Evolutionary conservation across 2,329 filamentous ascomycete genomes (phyloP).

Genomic region (Elsinoe australis): DNA sequence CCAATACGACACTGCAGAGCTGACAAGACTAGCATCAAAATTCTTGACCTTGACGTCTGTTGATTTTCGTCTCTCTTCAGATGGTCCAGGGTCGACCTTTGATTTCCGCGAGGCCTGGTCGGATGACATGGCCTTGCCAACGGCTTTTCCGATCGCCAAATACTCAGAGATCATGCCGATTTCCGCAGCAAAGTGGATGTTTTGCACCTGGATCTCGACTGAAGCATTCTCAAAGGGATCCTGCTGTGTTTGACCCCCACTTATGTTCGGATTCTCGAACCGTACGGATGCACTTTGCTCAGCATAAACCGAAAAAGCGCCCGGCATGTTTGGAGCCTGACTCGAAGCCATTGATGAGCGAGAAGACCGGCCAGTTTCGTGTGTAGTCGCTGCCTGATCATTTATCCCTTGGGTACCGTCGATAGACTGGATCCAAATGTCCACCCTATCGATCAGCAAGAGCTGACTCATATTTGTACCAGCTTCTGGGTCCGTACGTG

Average conservation of each 20-base stretch:
- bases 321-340: constrained; percentile 36
- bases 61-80: no score
- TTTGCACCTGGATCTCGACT: neutral
- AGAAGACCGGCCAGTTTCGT: neutral
- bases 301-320: constrained; percentile 43
- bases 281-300: constrained; percentile 32
- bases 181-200: neutral
- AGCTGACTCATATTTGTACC: neutral
- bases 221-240: neutral
- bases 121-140: neutral
- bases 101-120: no score
- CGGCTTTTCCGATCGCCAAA: constrained; percentile 1
- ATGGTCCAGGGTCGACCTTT: no score
- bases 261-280: constrained; percentile 8
- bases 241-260: neutral
- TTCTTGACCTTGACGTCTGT: no score
- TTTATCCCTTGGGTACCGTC: neutral
- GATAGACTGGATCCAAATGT: constrained; percentile 8
- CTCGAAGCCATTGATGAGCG: constrained; percentile 3
- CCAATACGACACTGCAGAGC: neutral
- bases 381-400: neutral
- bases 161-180: constrained; percentile 13
- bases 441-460: constrained; percentile 3
- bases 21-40: neutral
- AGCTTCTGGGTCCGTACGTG: neutral